A percentile compares a stretch with the other conserved stretches of the same genome.
phyloP scores from a whole-genome alignment of 345 rosid genomes.

The Gossypium raimondii region DNA sequence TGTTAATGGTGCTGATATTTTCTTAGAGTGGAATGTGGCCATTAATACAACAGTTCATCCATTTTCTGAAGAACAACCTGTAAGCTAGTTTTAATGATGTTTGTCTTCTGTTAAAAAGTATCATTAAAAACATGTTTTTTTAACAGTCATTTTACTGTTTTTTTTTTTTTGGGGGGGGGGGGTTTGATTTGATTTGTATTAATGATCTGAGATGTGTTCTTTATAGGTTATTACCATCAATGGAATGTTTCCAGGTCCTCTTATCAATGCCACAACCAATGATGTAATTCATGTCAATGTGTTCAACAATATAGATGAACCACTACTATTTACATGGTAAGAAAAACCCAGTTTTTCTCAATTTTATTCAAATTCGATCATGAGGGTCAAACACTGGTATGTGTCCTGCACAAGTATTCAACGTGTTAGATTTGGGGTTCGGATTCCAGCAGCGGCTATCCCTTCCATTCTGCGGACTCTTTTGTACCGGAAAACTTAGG shows the following conservation, averaged over 20 bases:
- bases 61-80: slow-evolving; percentile 21
- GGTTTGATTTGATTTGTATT: not conserved
- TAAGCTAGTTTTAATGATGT: slow-evolving; percentile 8
- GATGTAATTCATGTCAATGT: slow-evolving; percentile 42
- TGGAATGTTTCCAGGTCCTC: slow-evolving; percentile 47
- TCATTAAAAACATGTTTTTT: not conserved
- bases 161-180: too few species aligned
- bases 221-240: slow-evolving; percentile 41
- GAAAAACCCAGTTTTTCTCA: not conserved
- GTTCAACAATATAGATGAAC: slow-evolving; percentile 43
- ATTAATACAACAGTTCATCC: slow-evolving; percentile 16
- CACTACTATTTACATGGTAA: slow-evolving; percentile 46
- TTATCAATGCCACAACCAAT: slow-evolving; percentile 42
- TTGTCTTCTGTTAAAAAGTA: not conserved
- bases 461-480: not conserved
- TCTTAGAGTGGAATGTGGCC: slow-evolving; percentile 32
- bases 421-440: not conserved
- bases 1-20: slow-evolving; percentile 23
- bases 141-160: not conserved
- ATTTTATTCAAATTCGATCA: too few species aligned
- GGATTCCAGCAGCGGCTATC: not conserved
- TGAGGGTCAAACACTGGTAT: too few species aligned
- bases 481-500: not conserved
- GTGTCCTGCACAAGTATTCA: too few species aligned
- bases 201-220: not conserved